Conservation (phyloP, 257 asterid species). For the Solanum corneliomulleri region DNA sequence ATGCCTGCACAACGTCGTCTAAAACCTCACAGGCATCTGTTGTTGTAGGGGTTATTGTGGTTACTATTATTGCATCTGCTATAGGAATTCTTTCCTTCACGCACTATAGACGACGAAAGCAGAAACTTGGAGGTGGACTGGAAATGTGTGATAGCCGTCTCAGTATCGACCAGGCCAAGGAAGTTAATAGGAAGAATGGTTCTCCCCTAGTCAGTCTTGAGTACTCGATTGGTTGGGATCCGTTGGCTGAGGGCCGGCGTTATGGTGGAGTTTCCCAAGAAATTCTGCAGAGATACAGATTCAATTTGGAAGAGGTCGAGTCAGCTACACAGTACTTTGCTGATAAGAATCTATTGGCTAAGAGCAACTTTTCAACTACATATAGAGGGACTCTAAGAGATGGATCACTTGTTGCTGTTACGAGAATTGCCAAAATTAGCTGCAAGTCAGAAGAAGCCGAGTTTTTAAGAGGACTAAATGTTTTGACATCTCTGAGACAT, state of each 20-base stretch:
- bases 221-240: constrained; percentile 91
- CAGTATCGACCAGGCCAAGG: constrained; percentile 35
- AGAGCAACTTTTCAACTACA: constrained; percentile 51
- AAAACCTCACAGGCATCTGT: constrained; percentile 53
- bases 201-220: constrained; percentile 89
- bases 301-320: constrained; percentile 74
- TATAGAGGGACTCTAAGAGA: constrained; percentile 69
- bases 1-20: constrained; percentile 36
- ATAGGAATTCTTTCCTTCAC: constrained; percentile 30
- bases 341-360: constrained; percentile 64
- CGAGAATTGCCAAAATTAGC: constrained; percentile 66
- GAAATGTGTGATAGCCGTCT: constrained; percentile 27
- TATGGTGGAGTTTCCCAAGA: constrained; percentile 58
- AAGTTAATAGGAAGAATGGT: constrained; percentile 47
- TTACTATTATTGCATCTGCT: constrained; percentile 27
- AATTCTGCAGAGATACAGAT: constrained; percentile 49
- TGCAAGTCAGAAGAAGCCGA: constrained; percentile 85
- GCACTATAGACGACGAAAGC: constrained; percentile 45
- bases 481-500: constrained; percentile 58
- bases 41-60: constrained; percentile 43
- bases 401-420: constrained; percentile 65
- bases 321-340: constrained; percentile 80
- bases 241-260: constrained; percentile 68
- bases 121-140: constrained; percentile 30
- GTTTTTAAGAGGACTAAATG: constrained; percentile 62